Evolutionary conservation across 2,329 filamentous ascomycete species (phyloP).

Genomic region (Xylaria sp.): DNA sequence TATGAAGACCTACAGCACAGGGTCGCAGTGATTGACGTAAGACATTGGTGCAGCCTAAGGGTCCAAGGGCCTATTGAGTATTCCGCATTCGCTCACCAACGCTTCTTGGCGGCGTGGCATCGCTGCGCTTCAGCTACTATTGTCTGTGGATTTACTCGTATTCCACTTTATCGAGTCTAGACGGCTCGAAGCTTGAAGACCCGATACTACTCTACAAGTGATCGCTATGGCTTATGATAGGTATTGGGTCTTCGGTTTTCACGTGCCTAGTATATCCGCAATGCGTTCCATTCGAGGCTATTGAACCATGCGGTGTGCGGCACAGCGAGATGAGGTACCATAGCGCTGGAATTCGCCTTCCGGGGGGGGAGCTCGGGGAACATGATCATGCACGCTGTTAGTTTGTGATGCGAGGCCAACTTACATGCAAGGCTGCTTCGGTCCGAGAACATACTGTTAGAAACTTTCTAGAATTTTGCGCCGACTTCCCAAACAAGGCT

Average conservation of each 20-base stretch:
- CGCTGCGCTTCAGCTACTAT: conserved; percentile 23
- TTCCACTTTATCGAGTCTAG: conserved; percentile 19
- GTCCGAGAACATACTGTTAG: conserved; percentile 29
- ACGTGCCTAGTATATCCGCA: no score
- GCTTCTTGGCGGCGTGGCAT: conserved; percentile 24
- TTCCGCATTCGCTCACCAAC: conserved; percentile 4
- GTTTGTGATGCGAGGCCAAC: conserved; percentile 6
- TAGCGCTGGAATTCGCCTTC: conserved; percentile 20
- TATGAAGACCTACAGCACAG: conserved; percentile 34
- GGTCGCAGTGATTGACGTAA: conserved; percentile 34
- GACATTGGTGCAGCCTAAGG: conserved; percentile 35
- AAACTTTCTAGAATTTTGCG: conserved; percentile 32
- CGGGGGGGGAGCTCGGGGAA: background rate
- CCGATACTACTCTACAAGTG: background rate
- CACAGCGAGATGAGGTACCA: conserved; percentile 23
- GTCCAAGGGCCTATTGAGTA: background rate
- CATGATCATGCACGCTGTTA: conserved; percentile 17
- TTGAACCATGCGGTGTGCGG: conserved; percentile 14
- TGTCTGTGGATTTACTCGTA: conserved; percentile 13
- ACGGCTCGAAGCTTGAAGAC: conserved; percentile 8
- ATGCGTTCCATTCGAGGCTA: background rate
- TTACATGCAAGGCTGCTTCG: conserved; percentile 18
- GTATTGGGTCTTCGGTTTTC: no score
- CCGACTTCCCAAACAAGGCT: conserved; percentile 28
- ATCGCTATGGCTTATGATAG: background rate